Evolutionary conservation across 2,329 filamentous ascomycete genomes (phyloP), one percentile per base, ranked within the genome.

Genomic region (Trichoderma sp.): DNA sequence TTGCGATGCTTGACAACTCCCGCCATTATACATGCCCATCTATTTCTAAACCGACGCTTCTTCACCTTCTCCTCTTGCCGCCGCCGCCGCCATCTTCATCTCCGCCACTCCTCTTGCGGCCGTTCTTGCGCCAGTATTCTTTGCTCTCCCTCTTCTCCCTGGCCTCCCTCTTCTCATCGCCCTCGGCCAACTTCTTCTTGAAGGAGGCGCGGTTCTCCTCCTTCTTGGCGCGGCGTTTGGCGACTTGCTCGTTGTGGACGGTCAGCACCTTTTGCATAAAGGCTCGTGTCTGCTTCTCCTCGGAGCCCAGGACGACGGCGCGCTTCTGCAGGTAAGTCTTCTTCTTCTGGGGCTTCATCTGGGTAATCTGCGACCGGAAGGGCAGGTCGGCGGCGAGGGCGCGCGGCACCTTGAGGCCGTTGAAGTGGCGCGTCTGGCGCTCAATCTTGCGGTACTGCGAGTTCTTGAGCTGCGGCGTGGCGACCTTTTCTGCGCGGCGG

Each of bases 311-410:
- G 28, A 97, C 88, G n/a, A 98, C 93, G 16, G 95, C 96, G 11
- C 96, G 91, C 83, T 97, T 97, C 83, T 97, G 93, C 85, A 97
- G 85, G 79, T 99, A 99, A 26, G 94, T 97, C 76, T 90, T 82
- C 75, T 89, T 90, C 79, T 88, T 89, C 82, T 94, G 93, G 70
- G 91, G 89, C 81, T 91, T 91, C 83, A 91, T 95, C 77, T 89
- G 84, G 26, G 91, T 87, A 76, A 97, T 94, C 79, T 99, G 96
- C 14, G 91, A 94, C 78, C 94, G 95, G 88, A 92, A 99, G 5
- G 96, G 96, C 11, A 99, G 87, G 6, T 93, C 88, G 16, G 93
- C 90, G 61, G 94, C 93, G 34, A 96, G 85, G 72, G 91, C 90
- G 68, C 90, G 87, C 2, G 93, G 93, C n/a, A 96, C 90, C 70